Evolutionary conservation across 2,329 filamentous ascomycete species (phyloP).

Genomic region (Aspergillus oerlinghausenensis): DNA sequence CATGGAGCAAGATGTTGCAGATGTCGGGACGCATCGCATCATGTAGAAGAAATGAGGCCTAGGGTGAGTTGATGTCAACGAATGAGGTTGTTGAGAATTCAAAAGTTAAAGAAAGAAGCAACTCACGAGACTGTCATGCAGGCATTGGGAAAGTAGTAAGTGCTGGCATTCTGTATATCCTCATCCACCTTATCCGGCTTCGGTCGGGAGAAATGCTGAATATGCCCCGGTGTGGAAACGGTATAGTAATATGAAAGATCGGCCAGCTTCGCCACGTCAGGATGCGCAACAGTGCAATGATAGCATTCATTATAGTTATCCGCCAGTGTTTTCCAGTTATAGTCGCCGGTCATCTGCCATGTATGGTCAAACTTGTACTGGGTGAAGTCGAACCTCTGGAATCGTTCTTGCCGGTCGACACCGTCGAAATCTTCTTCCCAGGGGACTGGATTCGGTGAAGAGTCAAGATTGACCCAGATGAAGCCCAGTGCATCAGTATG

Average conservation of each 20-base stretch:
- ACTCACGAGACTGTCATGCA: conserved; percentile 31
- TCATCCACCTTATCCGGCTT: neutral
- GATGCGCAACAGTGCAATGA: conserved; percentile 23
- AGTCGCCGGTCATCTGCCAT: conserved; percentile 22
- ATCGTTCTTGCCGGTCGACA: conserved; percentile 17
- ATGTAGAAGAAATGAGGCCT: conserved; percentile 57
- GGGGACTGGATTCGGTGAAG: conserved; percentile 13
- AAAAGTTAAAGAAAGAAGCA: neutral
- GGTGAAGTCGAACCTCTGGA: conserved; percentile 20
- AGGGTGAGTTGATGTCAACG: conserved; percentile 12
- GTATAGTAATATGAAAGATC: conserved; percentile 54
- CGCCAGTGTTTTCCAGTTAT: conserved; percentile 21
- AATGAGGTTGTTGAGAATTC: neutral
- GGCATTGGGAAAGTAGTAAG: conserved; percentile 26
- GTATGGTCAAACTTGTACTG: conserved; percentile 21
- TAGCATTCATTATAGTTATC: conserved; percentile 27
- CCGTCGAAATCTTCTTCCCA: conserved; percentile 17
- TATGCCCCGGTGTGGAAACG: conserved; percentile 46
- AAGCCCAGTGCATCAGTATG: conserved; percentile 20
- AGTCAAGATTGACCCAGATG: conserved; percentile 22
- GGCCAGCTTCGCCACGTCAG: conserved; percentile 37
- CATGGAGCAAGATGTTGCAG: conserved; percentile 50
- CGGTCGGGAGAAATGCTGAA: conserved; percentile 40
- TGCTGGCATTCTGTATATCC: conserved; percentile 14
- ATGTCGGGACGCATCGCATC: conserved; percentile 55